Conservation (phyloP, 2,329 filamentous ascomycete genomes). For the Leptographium flavum region DNA sequence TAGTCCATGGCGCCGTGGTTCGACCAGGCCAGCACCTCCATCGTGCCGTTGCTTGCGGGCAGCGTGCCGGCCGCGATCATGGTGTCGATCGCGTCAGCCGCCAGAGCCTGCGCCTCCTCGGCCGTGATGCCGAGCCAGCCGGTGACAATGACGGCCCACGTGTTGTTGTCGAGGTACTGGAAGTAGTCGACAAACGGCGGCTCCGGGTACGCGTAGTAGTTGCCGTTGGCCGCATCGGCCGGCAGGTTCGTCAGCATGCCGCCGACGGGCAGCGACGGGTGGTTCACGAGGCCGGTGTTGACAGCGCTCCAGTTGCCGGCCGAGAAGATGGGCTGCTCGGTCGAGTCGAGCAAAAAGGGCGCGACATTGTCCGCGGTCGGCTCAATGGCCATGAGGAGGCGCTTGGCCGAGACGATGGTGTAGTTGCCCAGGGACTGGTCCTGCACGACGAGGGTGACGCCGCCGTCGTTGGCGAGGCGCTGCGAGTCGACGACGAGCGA, state of each 20-base stretch:
- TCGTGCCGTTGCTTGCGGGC: slow-evolving; percentile 5
- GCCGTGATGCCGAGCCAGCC: slow-evolving; percentile 11
- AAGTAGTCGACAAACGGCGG: slow-evolving; percentile 16
- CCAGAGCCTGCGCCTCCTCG: slow-evolving; percentile 14
- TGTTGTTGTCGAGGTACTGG: slow-evolving; percentile 14
- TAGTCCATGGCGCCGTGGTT: slow-evolving; percentile 20
- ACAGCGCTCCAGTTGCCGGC: slow-evolving; percentile 19
- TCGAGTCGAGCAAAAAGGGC: slow-evolving; percentile 18
- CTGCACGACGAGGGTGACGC: slow-evolving; percentile 17
- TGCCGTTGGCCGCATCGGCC: slow-evolving; percentile 12
- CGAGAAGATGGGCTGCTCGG: slow-evolving; percentile 18
- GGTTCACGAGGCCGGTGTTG: slow-evolving; percentile 18
- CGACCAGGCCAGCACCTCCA: slow-evolving; percentile 15
- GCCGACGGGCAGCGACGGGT: slow-evolving; percentile 17
- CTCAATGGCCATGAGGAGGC: slow-evolving; percentile 21
- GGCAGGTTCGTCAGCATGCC: slow-evolving; percentile 17
- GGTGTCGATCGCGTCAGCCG: slow-evolving; percentile 12
- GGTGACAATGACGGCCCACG: slow-evolving; percentile 16
- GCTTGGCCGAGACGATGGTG: slow-evolving; percentile 18
- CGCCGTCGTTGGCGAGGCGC: slow-evolving; percentile 15
- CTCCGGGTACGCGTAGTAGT: slow-evolving; percentile 15
- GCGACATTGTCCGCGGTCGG: slow-evolving; percentile 18
- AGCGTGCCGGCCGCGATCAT: slow-evolving; percentile 13
- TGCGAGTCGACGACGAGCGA: slow-evolving; percentile 19
- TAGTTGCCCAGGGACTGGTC: slow-evolving; percentile 11